These are phyloP conservation scores for Penicillium sp. DNA, from an alignment of 2,329 filamentous ascomycete genomes.

Conservation along the genomic window DNA sequence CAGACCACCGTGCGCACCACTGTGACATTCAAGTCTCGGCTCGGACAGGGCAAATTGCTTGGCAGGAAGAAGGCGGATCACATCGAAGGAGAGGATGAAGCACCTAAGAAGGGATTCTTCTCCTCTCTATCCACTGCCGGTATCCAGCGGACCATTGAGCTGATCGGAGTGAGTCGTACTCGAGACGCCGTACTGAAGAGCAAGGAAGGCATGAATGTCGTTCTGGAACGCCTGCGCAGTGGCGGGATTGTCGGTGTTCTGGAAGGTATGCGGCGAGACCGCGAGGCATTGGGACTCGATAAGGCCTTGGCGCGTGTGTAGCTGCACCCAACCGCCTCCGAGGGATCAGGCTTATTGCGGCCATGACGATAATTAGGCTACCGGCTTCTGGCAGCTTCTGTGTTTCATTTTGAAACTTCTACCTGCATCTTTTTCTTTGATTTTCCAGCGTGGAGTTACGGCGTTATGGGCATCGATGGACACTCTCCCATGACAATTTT, in stretches of 20 bases:
- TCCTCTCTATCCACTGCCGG: constrained; percentile 60
- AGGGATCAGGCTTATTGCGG: constrained; percentile 26
- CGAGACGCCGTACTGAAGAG: constrained; percentile 63
- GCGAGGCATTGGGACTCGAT: constrained; percentile 45
- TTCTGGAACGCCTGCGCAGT: constrained; percentile 62
- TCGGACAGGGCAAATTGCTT: constrained; percentile 59
- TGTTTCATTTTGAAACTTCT: constrained; percentile 5
- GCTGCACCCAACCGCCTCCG: constrained; percentile 34
- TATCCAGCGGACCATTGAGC: constrained; percentile 64
- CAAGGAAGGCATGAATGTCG: constrained; percentile 67
- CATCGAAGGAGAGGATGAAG: constrained; percentile 50
- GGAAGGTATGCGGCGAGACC: constrained; percentile 68
- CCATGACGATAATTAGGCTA: constrained; percentile 30
- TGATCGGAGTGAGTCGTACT: constrained; percentile 62
- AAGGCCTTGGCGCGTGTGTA: constrained; percentile 46
- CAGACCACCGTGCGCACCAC: constrained; percentile 61
- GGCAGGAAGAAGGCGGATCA: constrained; percentile 43
- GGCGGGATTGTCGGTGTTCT: constrained; percentile 70
- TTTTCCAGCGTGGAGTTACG: constrained; percentile 27
- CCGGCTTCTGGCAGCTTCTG: background rate
- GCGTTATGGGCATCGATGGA: constrained; percentile 15
- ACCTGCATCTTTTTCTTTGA: constrained; percentile 13
- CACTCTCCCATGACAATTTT: constrained; percentile 19
- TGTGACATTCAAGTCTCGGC: constrained; percentile 62
- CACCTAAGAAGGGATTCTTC: constrained; percentile 58